phyloP scores from a whole-genome alignment of 371 early-diverging fungal genomes.

The Blakeslea trispora region DNA sequence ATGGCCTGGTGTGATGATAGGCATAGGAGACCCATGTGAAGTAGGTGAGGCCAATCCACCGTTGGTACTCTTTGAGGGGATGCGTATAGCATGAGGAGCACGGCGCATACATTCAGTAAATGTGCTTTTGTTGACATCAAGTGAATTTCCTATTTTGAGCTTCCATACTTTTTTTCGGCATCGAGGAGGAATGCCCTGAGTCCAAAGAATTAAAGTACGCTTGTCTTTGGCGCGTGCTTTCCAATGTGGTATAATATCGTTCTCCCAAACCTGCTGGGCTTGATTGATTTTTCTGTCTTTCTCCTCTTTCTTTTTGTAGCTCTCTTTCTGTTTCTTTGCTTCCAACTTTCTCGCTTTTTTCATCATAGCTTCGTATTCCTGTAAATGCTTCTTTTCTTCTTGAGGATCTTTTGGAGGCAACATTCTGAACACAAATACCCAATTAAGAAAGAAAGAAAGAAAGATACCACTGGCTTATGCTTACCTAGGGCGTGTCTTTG shows the following conservation, averaged over 20 bases:
- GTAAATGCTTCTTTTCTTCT: slow-evolving; percentile 54
- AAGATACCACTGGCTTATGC: not conserved
- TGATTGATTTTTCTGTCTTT: slow-evolving; percentile 29
- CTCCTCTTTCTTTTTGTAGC: slow-evolving; percentile 26
- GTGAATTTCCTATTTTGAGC: slow-evolving; percentile 43
- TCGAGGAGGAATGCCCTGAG: slow-evolving; percentile 49
- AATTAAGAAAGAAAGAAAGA: too few relatives aligned
- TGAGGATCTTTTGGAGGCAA: slow-evolving; percentile 51
- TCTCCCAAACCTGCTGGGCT: slow-evolving; percentile 44
- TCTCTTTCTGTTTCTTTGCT: slow-evolving; percentile 40
- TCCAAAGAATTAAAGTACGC: slow-evolving; percentile 40
- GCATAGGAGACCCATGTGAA: slow-evolving; percentile 7
- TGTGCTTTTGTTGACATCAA: slow-evolving; percentile 34
- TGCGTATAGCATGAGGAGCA: slow-evolving; percentile 14
- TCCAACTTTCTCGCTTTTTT: slow-evolving; percentile 49
- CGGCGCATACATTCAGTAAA: slow-evolving; percentile 21
- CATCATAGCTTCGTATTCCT: slow-evolving; percentile 54
- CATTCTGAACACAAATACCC: too few relatives aligned
- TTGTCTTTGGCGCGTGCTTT: slow-evolving; percentile 33
- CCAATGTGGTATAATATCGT: slow-evolving; percentile 50
- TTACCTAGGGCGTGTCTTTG: slow-evolving; percentile 55
- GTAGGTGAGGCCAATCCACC: not conserved
- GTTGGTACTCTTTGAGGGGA: not conserved
- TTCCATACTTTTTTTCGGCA: slow-evolving; percentile 49
- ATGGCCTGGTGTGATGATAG: not conserved